phyloP scores from a whole-genome alignment of 768 basidiomycete genomes.

The Leccinum uliginosum region DNA sequence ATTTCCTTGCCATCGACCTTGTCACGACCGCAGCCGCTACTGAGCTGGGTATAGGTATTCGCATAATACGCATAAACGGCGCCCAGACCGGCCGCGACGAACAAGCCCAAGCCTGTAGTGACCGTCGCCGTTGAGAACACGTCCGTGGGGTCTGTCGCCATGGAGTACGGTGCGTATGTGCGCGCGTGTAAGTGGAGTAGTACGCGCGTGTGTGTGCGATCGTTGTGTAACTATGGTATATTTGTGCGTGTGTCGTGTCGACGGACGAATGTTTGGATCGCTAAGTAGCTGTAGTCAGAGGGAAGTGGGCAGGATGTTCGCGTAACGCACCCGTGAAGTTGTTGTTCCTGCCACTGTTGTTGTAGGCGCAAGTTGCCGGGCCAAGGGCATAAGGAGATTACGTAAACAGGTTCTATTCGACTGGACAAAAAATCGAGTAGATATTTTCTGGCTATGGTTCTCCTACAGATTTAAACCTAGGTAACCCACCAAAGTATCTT shows the following conservation, averaged over 20 bases:
- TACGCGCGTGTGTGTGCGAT: not conserved
- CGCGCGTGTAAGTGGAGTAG: not conserved
- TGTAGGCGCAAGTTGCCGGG: too few species aligned
- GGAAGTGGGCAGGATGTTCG: too few species aligned
- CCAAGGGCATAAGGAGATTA: too few species aligned
- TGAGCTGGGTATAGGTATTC: not conserved
- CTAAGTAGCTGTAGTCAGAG: too few species aligned
- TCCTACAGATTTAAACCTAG: too few species aligned
- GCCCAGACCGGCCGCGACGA: conserved; percentile 16
- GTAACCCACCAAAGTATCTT: too few species aligned
- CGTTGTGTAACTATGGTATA: not conserved
- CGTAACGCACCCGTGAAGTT: too few species aligned
- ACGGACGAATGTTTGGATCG: not conserved
- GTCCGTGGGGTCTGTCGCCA: conserved; percentile 43
- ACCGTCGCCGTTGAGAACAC: conserved; percentile 26
- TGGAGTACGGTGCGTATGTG: conserved; percentile 21
- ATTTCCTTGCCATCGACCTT: not conserved
- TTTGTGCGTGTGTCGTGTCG: not conserved
- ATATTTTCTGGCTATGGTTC: too few species aligned
- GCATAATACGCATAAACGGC: conserved; percentile 14
- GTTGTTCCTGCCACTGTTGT: too few species aligned
- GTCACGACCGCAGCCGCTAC: not conserved
- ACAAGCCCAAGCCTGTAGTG: conserved; percentile 32
- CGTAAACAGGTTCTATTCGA: too few species aligned
- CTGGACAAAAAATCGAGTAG: too few species aligned